Evolutionary conservation across 768 basidiomycete species (phyloP), one percentile per base, ranked within the genome.

Genomic region (Rhodotorula kratochvilovae): DNA sequence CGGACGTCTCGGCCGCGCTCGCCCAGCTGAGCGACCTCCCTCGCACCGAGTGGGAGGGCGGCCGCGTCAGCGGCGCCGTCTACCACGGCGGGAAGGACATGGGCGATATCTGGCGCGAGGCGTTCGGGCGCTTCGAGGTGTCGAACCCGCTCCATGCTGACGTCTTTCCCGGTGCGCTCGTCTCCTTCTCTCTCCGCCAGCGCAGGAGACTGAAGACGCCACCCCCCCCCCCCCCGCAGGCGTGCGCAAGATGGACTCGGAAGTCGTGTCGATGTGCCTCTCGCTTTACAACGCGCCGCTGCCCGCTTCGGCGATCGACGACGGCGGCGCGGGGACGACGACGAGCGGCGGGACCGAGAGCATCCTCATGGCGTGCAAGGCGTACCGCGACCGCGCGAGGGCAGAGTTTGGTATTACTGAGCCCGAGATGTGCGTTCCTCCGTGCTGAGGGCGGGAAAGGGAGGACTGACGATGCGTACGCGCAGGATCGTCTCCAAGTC

Each of bases 301-400:
- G 0, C 70, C 74, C 13, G 48, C 60, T 2, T 61, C 59, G 7
- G 60, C 63, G 1, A 36, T 71, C 61, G 70, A 71, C 55, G 36
- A 58, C 5, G 82, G 85, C 60, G 92, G 92, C 25, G 91, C 92
- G 19, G 95, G 95, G 21, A 88, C 88, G 12, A 97, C 94, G 81
- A 99, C 95, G 2, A 89, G 89, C 0, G 95, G 95, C 23, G 95
- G 95, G 12, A 99, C 95, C 0, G 95, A 99, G 79, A 91, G 90
- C 31, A 97, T 98, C 76, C 83, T 99, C 60, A 93, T 97, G 92
- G 88, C 92, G 4, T 85, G 92, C 74, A 97, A 97, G 83, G 90
- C 93, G 0, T 88, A 99, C 78, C 86, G 92, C 23, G 93, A 97
- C 74, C 96, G 94, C 91, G 95, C 91, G 12, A 82, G 85, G 56